These are phyloP conservation scores for Zygosaccharomyces rouxii DNA, from an alignment of 805 yeast species.

Conservation along the genomic window DNA sequence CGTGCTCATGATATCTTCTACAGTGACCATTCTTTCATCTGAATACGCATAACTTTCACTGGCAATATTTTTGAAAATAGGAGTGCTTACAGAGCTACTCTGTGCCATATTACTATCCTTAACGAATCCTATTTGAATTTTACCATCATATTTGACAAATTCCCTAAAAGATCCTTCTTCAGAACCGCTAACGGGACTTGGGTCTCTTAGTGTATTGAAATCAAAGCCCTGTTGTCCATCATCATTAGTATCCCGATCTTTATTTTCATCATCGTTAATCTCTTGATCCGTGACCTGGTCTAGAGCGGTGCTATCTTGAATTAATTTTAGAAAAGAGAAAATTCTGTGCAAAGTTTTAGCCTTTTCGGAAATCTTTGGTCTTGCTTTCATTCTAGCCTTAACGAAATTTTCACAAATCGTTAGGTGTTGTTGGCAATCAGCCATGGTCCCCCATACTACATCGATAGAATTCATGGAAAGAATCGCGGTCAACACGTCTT, in stretches of 20 bases:
- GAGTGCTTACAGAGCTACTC: slow-evolving; percentile 15
- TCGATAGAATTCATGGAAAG: slow-evolving; percentile 85
- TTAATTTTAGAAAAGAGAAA: slow-evolving; percentile 65
- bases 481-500: slow-evolving; percentile 77
- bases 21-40: slow-evolving; percentile 40
- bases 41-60: slow-evolving; percentile 34
- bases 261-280: slow-evolving; percentile 24
- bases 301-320: slow-evolving; percentile 66
- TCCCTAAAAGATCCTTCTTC: slow-evolving; percentile 22
- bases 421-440: slow-evolving; percentile 72
- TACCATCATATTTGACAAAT: slow-evolving; percentile 42
- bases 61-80: slow-evolving; percentile 42
- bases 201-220: background rate
- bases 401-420: slow-evolving; percentile 74
- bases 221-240: background rate
- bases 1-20: slow-evolving; percentile 59
- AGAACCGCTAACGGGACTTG: background rate
- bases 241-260: slow-evolving; percentile 10
- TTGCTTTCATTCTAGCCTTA: slow-evolving; percentile 58
- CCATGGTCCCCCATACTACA: slow-evolving; percentile 87
- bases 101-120: background rate
- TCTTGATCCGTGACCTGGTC: slow-evolving; percentile 28
- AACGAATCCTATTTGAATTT: slow-evolving; percentile 43
- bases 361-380: slow-evolving; percentile 66
- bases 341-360: slow-evolving; percentile 75